These are phyloP conservation scores for Cryptococcus sp. DNA, from an alignment of 1,284 basidiomycete species.

Conservation along the genomic window DNA sequence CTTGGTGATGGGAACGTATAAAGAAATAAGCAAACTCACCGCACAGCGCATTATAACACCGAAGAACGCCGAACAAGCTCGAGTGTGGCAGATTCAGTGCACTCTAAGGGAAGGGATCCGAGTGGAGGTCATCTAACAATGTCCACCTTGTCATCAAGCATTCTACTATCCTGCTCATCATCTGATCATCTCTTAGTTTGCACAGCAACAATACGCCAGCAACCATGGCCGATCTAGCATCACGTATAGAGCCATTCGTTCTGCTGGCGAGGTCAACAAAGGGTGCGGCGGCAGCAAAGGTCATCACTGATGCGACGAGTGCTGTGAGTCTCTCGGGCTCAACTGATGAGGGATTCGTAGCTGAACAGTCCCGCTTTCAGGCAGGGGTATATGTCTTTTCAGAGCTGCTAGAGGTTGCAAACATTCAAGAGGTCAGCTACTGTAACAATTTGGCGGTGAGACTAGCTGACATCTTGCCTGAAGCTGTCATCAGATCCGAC, in stretches of 20 bases:
- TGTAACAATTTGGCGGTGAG: neutral
- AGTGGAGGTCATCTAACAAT: neutral
- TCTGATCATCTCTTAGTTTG: neutral
- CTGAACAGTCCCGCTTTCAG: slow-evolving; percentile 29
- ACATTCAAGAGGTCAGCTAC: slow-evolving; percentile 70
- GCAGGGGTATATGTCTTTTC: slow-evolving; percentile 87
- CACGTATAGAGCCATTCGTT: slow-evolving; percentile 73
- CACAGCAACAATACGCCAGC: neutral
- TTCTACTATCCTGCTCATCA: neutral
- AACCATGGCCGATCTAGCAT: slow-evolving; percentile 32
- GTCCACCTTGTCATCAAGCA: neutral
- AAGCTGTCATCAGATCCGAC: slow-evolving; percentile 68
- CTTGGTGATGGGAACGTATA: neutral
- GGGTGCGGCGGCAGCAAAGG: slow-evolving; percentile 86
- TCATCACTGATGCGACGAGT: slow-evolving; percentile 79
- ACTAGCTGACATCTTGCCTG: slow-evolving; percentile 2
- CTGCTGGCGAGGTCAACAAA: slow-evolving; percentile 86
- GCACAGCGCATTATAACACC: too few relatives aligned
- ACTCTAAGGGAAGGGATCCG: neutral
- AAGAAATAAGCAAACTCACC: neutral
- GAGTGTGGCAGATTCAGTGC: neutral
- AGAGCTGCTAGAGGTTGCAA: slow-evolving; percentile 77
- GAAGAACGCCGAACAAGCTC: neutral
- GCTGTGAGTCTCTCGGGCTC: slow-evolving; percentile 54
- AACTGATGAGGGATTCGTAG: neutral